These are phyloP conservation scores for Dendrobium officinale DNA, from an alignment of 106 monocot species.

Conservation along the genomic window DNA sequence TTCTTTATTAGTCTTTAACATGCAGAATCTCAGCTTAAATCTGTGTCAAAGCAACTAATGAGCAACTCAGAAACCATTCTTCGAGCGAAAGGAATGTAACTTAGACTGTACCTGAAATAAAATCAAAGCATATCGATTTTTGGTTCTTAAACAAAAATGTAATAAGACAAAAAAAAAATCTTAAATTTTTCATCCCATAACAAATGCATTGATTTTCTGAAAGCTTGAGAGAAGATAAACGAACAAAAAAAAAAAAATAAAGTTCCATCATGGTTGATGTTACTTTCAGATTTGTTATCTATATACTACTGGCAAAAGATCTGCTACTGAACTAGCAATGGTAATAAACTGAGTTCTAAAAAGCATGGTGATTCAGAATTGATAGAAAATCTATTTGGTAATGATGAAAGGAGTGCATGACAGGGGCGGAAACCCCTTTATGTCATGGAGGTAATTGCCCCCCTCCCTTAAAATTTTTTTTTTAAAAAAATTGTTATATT, in stretches of 20 bases:
- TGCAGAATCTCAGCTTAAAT: slow-evolving; percentile 26
- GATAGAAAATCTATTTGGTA: neutral
- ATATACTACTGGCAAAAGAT: neutral
- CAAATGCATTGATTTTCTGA: neutral
- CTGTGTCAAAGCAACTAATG: slow-evolving; percentile 72
- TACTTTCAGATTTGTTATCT: neutral
- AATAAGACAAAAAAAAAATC: neutral
- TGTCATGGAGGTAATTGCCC: no score
- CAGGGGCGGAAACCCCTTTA: no score
- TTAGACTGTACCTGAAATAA: slow-evolving; percentile 86
- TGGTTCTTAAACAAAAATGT: neutral
- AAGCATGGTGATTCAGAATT: neutral
- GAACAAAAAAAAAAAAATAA: neutral
- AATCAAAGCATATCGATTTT: neutral
- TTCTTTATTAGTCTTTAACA: no score
- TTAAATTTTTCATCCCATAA: neutral
- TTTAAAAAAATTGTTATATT: no score
- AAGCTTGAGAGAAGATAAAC: neutral
- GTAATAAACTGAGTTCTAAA: neutral
- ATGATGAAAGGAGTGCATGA: neutral
- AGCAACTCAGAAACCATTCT: slow-evolving; percentile 76
- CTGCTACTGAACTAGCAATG: neutral
- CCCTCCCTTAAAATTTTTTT: no score
- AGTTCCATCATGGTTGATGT: neutral
- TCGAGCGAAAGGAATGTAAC: slow-evolving; percentile 92